Base-by-base conservation (phyloP, 345 rosid genomes). In the Euclidium syriacum region DNA sequence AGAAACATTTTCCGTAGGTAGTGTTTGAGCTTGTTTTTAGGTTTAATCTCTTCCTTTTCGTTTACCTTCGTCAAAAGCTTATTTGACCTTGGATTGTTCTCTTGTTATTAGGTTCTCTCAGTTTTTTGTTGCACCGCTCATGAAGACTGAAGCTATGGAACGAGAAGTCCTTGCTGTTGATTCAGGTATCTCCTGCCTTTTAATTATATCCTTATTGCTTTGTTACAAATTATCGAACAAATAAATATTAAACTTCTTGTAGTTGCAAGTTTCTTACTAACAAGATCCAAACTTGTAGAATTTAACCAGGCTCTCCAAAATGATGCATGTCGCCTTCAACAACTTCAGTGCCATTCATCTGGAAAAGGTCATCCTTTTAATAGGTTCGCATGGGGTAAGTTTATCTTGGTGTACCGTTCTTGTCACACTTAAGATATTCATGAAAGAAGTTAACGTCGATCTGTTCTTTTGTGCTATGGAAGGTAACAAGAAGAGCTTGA, bases 161-260 rank as follows among this genome's bases (percentile, higher is more conserved):
- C 76, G 99, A 40, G 99, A 94, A 75, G 83, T 90, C 32, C 96
- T 94, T 77, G 95, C 99, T 47, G 88, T 94, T 30, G 99, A 94
- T 78, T 94, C 99, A 77, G 99, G 99, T 90, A 52, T 54, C 52
- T 51, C 50, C 44, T 38, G 41, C 63, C 19, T 66, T 36, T 58
- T 10, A 30, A 46, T 56, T 58, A 34, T 42, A 23, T 29, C 38
- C 39, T 42, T 62, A 43, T 9, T 40, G 5, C 27, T 32, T 55
- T 59, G 26, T 51, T 62, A 10, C 29, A 56, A 32, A 43, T n/a
- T 7, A 38, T 25, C 25, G 5, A 55, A 43, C 42, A 40, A 26
- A 52, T 29, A 65, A 14, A 20, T 14, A 25, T 6, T 12, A 36
- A 25, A 16, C 40, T 47, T 17, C 47, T 43, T 38, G 40, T 36